Base-by-base conservation (phyloP, 2,329 filamentous ascomycete species). In the Trichoderma atroviride region DNA sequence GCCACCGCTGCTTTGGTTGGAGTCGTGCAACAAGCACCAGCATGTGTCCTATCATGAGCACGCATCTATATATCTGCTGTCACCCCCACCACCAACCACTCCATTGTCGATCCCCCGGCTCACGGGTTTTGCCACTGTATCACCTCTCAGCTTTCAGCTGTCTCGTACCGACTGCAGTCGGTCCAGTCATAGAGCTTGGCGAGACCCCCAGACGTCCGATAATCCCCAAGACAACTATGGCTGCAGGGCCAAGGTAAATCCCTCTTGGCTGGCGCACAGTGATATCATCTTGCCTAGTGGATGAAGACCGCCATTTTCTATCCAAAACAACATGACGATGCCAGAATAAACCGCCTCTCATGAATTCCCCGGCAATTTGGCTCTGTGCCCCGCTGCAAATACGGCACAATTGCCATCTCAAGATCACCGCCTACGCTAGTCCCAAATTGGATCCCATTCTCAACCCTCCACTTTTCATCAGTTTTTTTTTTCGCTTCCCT, bases 71-170 rank as follows among this genome's bases (percentile, higher is more conserved):
- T 52, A 56, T 55, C 22, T 29, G 27, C 24, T 65, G 62, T 33
- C 40, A 55, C 47, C 35, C 50, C 29, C 43, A 22, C 16, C 1
- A 9, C 31, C 11, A 37, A 60, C 5, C 62, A 43, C 43, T 35
- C n/a, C 24, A n/a, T 29, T 56, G 33, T 56, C 19, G 22, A 52
- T 63, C 60, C 33, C 47, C 47, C 60, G 27, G 24, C 50, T n/a
- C 2, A 37, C 1, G 50, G 5, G n/a, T 27, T 47, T 65, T 56
- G 62, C 62, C 62, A 65, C 62, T 56, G 24, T 57, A 19, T 65
- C 16, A 57, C 37, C 52, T 40, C 29, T 61, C 61, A 64, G 61
- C 61, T 64, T 22, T 61, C 47, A 64, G 61, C 61, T 64, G 47
- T 52, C 19, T 37, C 35, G 14, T 33, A 27, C 61, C 14, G 5